Percentiles rank a stretch among this genome's conserved stretches.
Evolutionary conservation across 192 early-diverging fungal genomes (phyloP).

Genomic region (Coemansia sp.): DNA sequence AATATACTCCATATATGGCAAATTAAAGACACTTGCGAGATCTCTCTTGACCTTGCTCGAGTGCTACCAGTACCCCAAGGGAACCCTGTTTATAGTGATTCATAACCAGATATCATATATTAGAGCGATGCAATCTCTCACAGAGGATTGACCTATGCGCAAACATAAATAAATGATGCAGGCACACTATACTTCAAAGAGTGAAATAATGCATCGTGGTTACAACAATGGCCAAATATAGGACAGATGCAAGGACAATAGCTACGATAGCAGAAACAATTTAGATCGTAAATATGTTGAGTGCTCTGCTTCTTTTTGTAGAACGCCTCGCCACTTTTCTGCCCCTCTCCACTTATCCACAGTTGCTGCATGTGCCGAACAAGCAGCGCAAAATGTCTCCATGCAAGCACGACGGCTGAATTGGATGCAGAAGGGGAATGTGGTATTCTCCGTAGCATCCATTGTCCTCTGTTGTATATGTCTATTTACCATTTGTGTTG

Average conservation of each 20-base stretch:
- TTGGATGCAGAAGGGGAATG: slow-evolving; percentile 4
- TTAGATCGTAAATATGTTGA: not conserved
- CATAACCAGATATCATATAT: not conserved
- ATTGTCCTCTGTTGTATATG: not conserved
- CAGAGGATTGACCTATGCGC: too few species aligned
- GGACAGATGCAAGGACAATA: not conserved
- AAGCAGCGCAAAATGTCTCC: not conserved
- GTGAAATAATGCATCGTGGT: not conserved
- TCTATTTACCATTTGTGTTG: not conserved
- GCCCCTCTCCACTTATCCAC: not conserved
- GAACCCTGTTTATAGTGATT: not conserved
- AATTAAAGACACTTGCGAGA: not conserved
- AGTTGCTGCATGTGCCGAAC: not conserved
- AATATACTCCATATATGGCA: not conserved
- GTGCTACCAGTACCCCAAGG: not conserved
- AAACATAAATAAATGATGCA: not conserved
- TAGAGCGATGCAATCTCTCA: not conserved
- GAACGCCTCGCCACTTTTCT: not conserved
- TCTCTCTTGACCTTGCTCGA: not conserved
- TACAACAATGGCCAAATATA: not conserved
- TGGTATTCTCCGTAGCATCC: not conserved
- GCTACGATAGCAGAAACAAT: not conserved
- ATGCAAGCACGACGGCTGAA: slow-evolving; percentile 4
- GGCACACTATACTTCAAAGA: slow-evolving; percentile 4
- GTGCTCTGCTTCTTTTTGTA: not conserved